Percentiles rank a stretch among this genome's conserved stretches.
These are phyloP conservation scores for Tetragonia tetragonoides DNA, from an alignment of 148 eudicot species.

Conservation along the genomic window DNA sequence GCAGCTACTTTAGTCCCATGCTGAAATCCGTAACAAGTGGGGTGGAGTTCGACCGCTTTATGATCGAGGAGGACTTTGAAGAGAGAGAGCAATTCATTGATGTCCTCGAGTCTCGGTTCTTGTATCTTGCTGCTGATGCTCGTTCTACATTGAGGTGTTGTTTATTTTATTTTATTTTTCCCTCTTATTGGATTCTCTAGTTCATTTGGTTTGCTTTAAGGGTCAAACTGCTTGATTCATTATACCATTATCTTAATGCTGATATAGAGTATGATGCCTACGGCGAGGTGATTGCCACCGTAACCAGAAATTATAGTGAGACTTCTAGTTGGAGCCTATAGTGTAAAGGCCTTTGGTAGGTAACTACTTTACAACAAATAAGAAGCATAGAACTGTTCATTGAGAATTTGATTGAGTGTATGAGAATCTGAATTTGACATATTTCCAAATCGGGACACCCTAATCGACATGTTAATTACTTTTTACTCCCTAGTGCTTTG, in stretches of 20 bases:
- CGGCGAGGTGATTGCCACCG: background rate
- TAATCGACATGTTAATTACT: too few species aligned
- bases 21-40: constrained; percentile 63
- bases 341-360: background rate
- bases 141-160: constrained; percentile 77
- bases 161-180: background rate
- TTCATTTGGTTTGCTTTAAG: background rate
- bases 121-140: constrained; percentile 97
- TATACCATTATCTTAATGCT: background rate
- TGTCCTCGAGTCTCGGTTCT: constrained; percentile 71
- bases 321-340: background rate
- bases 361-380: background rate
- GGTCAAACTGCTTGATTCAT: background rate
- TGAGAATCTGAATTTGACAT: background rate
- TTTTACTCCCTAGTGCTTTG: too few species aligned
- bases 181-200: background rate
- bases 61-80: constrained; percentile 71
- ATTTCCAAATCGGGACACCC: background rate
- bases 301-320: background rate
- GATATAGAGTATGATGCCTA: too few species aligned
- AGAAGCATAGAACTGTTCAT: background rate
- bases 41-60: constrained; percentile 50
- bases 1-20: constrained; percentile 88
- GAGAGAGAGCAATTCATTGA: constrained; percentile 71
- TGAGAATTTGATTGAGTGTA: background rate